Evolutionary conservation across 768 basidiomycete genomes (phyloP).

Genomic region (Dendrothele bispora): DNA sequence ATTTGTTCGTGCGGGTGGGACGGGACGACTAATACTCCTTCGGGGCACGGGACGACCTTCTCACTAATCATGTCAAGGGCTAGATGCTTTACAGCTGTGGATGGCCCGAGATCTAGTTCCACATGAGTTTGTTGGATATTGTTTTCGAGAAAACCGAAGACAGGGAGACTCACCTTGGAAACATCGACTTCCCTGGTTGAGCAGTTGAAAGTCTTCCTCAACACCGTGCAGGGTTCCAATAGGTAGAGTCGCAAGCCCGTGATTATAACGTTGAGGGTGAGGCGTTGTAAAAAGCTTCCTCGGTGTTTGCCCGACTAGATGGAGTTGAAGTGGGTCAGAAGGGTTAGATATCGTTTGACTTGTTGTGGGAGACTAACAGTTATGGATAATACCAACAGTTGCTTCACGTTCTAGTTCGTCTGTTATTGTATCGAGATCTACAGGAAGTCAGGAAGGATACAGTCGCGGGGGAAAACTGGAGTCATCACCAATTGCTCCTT

Average conservation of each 20-base stretch:
- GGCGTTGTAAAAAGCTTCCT: conserved; percentile 75
- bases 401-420: conserved; percentile 90
- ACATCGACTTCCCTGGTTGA: conserved; percentile 55
- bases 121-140: no score
- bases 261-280: conserved; percentile 74
- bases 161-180: conserved; percentile 47
- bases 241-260: conserved; percentile 74
- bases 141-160: background rate
- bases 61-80: conserved; percentile 59
- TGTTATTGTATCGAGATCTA: conserved; percentile 83
- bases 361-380: conserved; percentile 55
- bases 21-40: conserved; percentile 58
- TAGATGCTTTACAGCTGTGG: conserved; percentile 48
- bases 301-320: conserved; percentile 86
- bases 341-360: background rate
- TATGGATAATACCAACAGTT: conserved; percentile 93
- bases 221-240: conserved; percentile 72
- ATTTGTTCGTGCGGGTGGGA: conserved; percentile 65
- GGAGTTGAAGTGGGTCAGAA: background rate
- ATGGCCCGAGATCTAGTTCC: conserved; percentile 49
- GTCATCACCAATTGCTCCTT: conserved; percentile 73
- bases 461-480: background rate
- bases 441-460: no score
- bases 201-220: conserved; percentile 77
- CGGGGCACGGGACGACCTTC: conserved; percentile 60